Evolutionary conservation across 148 eudicot species (phyloP).

Genomic region (Vaccinium darrowii): DNA sequence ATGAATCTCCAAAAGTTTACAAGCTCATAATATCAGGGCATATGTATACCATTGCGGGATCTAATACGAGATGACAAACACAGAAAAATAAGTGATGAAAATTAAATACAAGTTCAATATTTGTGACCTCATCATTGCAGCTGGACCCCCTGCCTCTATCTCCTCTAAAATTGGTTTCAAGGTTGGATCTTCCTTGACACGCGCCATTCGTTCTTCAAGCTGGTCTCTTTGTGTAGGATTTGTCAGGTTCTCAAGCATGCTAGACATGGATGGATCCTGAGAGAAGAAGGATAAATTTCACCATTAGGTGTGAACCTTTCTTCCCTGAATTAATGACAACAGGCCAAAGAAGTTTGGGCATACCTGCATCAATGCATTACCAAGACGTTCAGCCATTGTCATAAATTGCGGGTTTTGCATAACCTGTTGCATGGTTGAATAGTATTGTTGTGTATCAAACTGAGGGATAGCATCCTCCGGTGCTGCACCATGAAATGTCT

Average conservation of each 20-base stretch:
- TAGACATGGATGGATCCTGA: slow-evolving; percentile 97
- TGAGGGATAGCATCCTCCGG: slow-evolving; percentile 64
- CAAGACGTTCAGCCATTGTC: slow-evolving; percentile 97
- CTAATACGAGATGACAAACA: not conserved
- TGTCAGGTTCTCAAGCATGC: slow-evolving; percentile 79
- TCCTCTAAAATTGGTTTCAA: slow-evolving; percentile 90
- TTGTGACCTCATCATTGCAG: slow-evolving; percentile 96
- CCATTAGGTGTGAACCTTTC: not conserved
- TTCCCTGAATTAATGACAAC: not conserved
- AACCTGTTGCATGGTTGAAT: slow-evolving; percentile 88
- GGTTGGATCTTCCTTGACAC: slow-evolving; percentile 88
- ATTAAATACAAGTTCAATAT: not conserved
- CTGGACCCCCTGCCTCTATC: slow-evolving; percentile 92
- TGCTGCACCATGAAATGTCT: slow-evolving; percentile 63
- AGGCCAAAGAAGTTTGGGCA: not conserved
- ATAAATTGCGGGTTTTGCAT: slow-evolving; percentile 98
- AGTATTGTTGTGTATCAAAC: slow-evolving; percentile 81
- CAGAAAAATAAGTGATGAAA: not conserved
- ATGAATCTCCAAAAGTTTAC: not conserved
- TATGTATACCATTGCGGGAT: not conserved
- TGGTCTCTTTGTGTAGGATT: slow-evolving; percentile 77
- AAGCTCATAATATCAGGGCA: not conserved
- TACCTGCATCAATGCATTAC: slow-evolving; percentile 93
- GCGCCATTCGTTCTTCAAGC: slow-evolving; percentile 88
- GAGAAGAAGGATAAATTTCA: not conserved